A percentile compares a stretch with the other conserved stretches of the same genome.
Conservation (phyloP, 305 asterid species). For the Fraxinus sp. region DNA sequence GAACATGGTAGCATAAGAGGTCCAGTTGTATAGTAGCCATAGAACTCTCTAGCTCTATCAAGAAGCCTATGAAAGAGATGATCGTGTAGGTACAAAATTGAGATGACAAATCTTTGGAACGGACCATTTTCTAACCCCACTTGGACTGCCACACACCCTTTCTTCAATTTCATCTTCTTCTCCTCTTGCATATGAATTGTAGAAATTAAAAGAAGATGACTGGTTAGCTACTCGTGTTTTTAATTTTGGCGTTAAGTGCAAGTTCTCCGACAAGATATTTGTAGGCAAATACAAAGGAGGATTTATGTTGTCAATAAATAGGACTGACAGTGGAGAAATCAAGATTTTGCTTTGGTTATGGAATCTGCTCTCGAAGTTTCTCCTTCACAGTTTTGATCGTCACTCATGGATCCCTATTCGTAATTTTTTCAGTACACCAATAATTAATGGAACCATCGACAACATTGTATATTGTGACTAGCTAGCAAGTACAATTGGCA, state of each 20-base stretch:
- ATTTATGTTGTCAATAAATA: background rate
- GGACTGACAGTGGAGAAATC: background rate
- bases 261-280: background rate
- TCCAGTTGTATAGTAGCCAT: conserved; percentile 33
- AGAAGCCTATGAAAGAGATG: conserved; percentile 28
- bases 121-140: conserved; percentile 32
- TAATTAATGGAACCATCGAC: no score
- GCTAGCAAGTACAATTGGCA: no score
- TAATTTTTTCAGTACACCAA: no score
- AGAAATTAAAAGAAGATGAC: background rate
- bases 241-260: background rate
- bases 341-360: background rate
- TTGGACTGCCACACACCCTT: conserved; percentile 39
- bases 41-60: conserved; percentile 36
- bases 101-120: conserved; percentile 26
- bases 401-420: background rate
- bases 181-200: background rate
- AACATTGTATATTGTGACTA: no score
- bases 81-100: conserved; percentile 33
- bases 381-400: background rate
- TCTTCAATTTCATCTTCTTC: conserved; percentile 37
- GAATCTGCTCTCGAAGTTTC: background rate
- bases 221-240: background rate
- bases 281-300: background rate
- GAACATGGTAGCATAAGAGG: conserved; percentile 41